These are phyloP conservation scores for Diospyros lotus DNA, from an alignment of 148 eudicot genomes.

Conservation along the genomic window DNA sequence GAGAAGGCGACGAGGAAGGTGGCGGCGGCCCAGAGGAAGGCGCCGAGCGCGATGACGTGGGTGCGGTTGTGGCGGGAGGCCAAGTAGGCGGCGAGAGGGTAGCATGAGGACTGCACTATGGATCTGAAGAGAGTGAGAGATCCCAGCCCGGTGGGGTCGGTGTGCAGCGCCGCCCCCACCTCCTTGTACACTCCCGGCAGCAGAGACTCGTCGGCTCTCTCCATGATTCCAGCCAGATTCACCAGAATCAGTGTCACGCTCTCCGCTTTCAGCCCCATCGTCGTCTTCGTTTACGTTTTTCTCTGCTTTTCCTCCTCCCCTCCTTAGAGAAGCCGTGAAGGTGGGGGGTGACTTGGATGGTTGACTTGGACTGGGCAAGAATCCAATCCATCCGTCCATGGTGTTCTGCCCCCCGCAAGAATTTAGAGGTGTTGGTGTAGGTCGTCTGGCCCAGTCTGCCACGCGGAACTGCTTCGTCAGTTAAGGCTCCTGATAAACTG, in stretches of 20 bases:
- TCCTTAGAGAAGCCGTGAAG: too few species aligned
- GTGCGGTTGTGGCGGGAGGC: constrained; percentile 66
- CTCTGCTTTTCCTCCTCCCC: background rate
- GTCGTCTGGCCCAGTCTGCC: too few species aligned
- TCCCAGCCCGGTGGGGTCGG: constrained; percentile 81
- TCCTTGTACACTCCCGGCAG: constrained; percentile 84
- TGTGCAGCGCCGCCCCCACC: constrained; percentile 64
- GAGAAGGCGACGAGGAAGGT: constrained; percentile 75
- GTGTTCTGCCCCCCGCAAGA: too few species aligned
- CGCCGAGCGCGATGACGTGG: constrained; percentile 77
- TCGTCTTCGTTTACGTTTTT: background rate
- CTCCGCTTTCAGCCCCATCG: constrained; percentile 37
- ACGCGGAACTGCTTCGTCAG: too few species aligned
- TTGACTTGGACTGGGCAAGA: background rate
- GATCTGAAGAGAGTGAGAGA: constrained; percentile 73
- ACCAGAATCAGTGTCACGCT: constrained; percentile 55
- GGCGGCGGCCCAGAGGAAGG: constrained; percentile 83
- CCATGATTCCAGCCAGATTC: constrained; percentile 80
- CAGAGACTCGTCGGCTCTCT: constrained; percentile 72
- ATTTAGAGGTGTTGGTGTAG: too few species aligned
- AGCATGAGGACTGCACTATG: constrained; percentile 64
- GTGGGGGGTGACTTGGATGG: background rate
- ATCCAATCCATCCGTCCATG: too few species aligned
- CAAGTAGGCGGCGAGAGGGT: constrained; percentile 77
- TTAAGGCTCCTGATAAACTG: too few species aligned